A percentile compares a stretch with the other conserved stretches of the same genome.
These are phyloP conservation scores for Lasiosphaeria miniovina DNA, from an alignment of 495 filamentous ascomycete species.

Conservation along the genomic window DNA sequence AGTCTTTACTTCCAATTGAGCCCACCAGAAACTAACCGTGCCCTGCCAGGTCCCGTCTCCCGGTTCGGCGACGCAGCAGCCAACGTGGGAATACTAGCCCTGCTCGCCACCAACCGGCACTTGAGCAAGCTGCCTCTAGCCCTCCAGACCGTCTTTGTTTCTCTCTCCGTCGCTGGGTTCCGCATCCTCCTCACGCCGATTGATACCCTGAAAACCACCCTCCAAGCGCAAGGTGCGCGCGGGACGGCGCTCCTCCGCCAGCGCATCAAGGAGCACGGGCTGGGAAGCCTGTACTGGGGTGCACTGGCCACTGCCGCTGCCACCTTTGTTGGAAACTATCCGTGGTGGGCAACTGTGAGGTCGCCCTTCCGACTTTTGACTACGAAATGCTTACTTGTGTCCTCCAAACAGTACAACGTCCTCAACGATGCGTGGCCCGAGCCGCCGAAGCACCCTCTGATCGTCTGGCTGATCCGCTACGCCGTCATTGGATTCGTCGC, in stretches of 20 bases:
- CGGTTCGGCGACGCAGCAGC: conserved; percentile 37
- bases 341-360: conserved; percentile 35
- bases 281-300: conserved; percentile 36
- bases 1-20: background rate
- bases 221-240: conserved; percentile 29
- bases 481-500: conserved; percentile 36
- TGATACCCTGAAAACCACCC: conserved; percentile 36
- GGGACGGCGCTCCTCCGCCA: conserved; percentile 30
- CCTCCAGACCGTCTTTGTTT: conserved; percentile 32
- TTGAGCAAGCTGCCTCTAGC: conserved; percentile 29
- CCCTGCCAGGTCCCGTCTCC: conserved; percentile 23
- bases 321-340: conserved; percentile 35
- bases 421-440: conserved; percentile 22
- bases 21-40: background rate
- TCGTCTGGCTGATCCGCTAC: conserved; percentile 29
- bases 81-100: conserved; percentile 35
- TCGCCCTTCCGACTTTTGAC: background rate
- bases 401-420: conserved; percentile 24
- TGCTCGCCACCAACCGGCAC: conserved; percentile 32
- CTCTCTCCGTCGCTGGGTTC: conserved; percentile 32
- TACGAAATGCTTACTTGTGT: too few relatives aligned
- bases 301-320: conserved; percentile 33
- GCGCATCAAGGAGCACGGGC: conserved; percentile 32
- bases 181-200: conserved; percentile 35
- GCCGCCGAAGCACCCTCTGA: conserved; percentile 23